phyloP scores from a whole-genome alignment of 139 green algal species.

The Chlamydomonas sphaeroides region DNA sequence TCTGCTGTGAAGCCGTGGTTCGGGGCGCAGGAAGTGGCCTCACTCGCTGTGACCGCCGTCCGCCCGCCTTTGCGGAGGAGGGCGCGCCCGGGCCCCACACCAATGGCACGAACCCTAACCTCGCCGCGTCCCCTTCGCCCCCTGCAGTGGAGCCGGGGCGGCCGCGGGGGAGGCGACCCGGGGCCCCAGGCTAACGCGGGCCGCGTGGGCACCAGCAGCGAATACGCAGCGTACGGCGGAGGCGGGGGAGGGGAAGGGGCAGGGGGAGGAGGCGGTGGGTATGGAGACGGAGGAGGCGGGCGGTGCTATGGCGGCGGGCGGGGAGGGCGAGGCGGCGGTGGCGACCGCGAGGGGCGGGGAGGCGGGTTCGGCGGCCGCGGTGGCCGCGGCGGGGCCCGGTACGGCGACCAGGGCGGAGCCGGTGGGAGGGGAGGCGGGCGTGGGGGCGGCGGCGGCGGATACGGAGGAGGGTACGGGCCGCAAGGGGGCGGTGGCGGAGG shows the following conservation, averaged over 20 bases:
- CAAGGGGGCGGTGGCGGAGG: too few species aligned
- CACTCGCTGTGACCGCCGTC: too few species aligned
- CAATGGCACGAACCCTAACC: too few species aligned
- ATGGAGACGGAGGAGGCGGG: background rate
- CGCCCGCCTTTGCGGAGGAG: background rate
- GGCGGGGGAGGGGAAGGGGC: background rate
- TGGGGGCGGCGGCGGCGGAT: too few species aligned
- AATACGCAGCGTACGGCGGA: constrained; percentile 5
- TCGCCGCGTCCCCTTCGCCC: too few species aligned
- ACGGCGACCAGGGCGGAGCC: background rate
- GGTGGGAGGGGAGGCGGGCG: background rate
- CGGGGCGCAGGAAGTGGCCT: too few species aligned
- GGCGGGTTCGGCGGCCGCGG: background rate
- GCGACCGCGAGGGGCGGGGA: background rate
- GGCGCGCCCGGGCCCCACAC: background rate
- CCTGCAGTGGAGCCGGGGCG: background rate
- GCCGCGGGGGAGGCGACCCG: background rate
- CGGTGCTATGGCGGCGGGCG: background rate
- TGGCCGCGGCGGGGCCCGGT: background rate
- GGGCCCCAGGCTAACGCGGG: background rate
- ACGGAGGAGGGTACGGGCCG: background rate
- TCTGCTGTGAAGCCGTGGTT: too few species aligned
- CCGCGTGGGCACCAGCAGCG: background rate
- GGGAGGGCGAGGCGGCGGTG: background rate
- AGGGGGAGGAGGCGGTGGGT: too few species aligned